These are phyloP conservation scores for Colletotrichum sp. DNA, from an alignment of 2,329 filamentous ascomycete genomes.

Conservation along the genomic window DNA sequence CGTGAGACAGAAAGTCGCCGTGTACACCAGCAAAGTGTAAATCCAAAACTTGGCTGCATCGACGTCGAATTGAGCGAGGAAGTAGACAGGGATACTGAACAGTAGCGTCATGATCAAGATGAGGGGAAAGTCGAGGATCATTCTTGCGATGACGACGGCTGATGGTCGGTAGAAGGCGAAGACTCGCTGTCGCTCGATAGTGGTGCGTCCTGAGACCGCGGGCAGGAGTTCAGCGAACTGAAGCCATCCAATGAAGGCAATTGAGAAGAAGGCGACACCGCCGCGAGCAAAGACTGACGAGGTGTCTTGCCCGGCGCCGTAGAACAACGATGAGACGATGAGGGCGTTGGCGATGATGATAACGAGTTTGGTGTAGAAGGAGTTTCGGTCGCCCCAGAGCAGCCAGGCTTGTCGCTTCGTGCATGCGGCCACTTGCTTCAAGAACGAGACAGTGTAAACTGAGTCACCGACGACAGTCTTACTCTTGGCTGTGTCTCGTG, in stretches of 20 bases:
- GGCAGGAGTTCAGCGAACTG: constrained; percentile 18
- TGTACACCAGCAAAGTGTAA: constrained; percentile 16
- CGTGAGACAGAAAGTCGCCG: constrained; percentile 14
- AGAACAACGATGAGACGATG: constrained; percentile 81
- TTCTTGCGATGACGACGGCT: constrained; percentile 11
- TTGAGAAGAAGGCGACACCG: constrained; percentile 11
- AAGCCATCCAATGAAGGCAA: constrained; percentile 23
- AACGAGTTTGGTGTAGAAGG: constrained; percentile 79
- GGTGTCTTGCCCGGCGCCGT: constrained; percentile 57
- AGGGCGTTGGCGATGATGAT: constrained; percentile 77
- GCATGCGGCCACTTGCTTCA: constrained; percentile 71
- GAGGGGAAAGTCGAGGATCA: constrained; percentile 9
- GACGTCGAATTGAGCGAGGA: constrained; percentile 13
- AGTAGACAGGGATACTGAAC: constrained; percentile 14
- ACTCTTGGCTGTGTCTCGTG: constrained; percentile 57
- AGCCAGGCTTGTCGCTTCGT: constrained; percentile 81
- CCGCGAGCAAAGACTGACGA: constrained; percentile 6
- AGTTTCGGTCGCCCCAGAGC: constrained; percentile 75
- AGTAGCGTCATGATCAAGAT: constrained; percentile 14
- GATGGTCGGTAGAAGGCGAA: constrained; percentile 22
- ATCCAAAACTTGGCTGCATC: constrained; percentile 21
- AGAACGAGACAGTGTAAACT: constrained; percentile 78
- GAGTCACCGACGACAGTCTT: constrained; percentile 72
- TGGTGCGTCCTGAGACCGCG: constrained; percentile 9
- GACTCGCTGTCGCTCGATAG: constrained; percentile 12